phyloP scores from a whole-genome alignment of 2,329 filamentous ascomycete species.

The Ilyonectria destructans region DNA sequence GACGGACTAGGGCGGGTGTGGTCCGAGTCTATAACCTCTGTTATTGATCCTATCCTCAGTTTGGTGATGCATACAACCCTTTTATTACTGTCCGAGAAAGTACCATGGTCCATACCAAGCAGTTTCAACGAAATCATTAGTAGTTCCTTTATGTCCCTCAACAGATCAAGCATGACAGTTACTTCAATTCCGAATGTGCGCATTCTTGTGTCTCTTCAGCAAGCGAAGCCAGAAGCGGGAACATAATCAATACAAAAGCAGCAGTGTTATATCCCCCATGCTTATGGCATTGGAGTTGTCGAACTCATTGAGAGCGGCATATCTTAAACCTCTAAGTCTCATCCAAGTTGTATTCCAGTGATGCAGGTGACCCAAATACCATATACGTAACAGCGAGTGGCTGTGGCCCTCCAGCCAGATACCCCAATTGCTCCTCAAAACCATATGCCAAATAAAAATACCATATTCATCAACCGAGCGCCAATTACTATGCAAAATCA shows the following conservation, averaged over 20 bases:
- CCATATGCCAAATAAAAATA: neutral
- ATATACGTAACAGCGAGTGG: neutral
- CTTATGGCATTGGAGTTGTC: neutral
- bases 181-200: neutral
- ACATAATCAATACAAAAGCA: neutral
- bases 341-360: neutral
- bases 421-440: too few relatives aligned
- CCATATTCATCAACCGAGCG: constrained; percentile 16
- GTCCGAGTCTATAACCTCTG: neutral
- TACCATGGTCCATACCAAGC: neutral
- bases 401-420: neutral
- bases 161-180: neutral
- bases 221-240: neutral
- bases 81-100: neutral
- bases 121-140: neutral
- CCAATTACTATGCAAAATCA: constrained; percentile 32
- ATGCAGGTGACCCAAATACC: neutral
- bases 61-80: neutral
- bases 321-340: neutral
- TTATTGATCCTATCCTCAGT: neutral
- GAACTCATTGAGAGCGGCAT: neutral
- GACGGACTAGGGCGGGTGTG: neutral
- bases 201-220: neutral
- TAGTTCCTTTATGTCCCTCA: neutral
- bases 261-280: neutral